Evolutionary conservation across 768 basidiomycete species (phyloP).

Genomic region (Solioccasus polychromus): DNA sequence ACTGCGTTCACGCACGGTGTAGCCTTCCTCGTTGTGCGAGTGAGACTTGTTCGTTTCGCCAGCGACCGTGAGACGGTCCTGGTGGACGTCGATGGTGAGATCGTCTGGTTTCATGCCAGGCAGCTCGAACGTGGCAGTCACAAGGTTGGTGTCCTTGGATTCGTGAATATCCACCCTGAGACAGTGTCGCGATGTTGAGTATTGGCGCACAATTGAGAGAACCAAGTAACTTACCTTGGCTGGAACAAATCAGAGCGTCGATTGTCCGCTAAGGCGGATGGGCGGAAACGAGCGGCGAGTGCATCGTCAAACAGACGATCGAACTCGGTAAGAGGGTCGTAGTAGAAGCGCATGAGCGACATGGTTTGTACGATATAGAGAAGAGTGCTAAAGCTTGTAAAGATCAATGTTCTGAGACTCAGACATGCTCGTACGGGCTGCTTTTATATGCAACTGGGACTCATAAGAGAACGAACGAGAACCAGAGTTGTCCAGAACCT

Average conservation of each 20-base stretch:
- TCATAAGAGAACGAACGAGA: no score
- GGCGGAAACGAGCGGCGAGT: no score
- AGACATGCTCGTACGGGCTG: background rate
- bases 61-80: slow-evolving; percentile 43
- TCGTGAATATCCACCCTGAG: slow-evolving; percentile 46
- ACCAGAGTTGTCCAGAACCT: no score
- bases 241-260: no score
- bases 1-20: slow-evolving; percentile 37
- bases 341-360: background rate
- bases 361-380: background rate
- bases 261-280: no score
- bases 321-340: background rate
- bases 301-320: no score
- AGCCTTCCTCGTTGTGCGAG: slow-evolving; percentile 38
- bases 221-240: no score
- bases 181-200: no score
- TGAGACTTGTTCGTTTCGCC: slow-evolving; percentile 38
- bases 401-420: background rate
- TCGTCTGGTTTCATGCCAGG: slow-evolving; percentile 51
- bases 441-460: no score
- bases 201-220: no score
- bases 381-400: no score
- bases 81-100: slow-evolving; percentile 45
- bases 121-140: slow-evolving; percentile 53
- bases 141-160: no score